Base-by-base conservation (phyloP, 495 filamentous ascomycete genomes). In the Xylaria palmicola region DNA sequence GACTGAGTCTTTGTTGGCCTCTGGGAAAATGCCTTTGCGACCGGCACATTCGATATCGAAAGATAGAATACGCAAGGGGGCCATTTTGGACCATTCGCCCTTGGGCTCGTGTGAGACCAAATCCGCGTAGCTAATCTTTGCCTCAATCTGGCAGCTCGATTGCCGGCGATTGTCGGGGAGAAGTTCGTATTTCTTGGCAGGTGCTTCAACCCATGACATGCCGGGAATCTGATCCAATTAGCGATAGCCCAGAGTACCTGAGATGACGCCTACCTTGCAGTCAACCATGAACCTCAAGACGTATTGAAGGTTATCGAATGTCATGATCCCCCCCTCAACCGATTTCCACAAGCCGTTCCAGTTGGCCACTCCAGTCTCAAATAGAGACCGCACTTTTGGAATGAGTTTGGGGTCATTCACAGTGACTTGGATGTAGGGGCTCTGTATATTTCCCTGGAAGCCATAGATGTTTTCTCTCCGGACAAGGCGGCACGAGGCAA, bases 21-120 rank as follows among this genome's bases (percentile, higher is more conserved):
- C 93, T 4, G 94, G 94, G 71, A 99, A 99, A 70, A 99, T 88
- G 39, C 94, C 94, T 74, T 97, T 97, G 63, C 94, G 90, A 26
- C 94, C 94, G 60, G 94, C 95, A 71, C 94, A 99, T 72, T 99
- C 94, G 65, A 99, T 99, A 85, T 99, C 94, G 64, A 99, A 97
- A 2, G 93, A 97, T 13, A 99, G 74, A 52, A 97, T 86, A 37
- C 94, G 86, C 19, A 99, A 79, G 1, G 94, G 94, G 0, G 94
- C 95, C 91, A 99, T 98, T 76, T 97, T 99, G 9, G 90, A 91
- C 91, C 94, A 99, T 70, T 98, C 94, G 4, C 93, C 94, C 59
- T 90, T 88, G n/a, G 90, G 85, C 24, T 89, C 81, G 71, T 98
- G 93, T 6, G 94, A 86, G 60, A 97, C 88, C 37, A 99, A 76